A percentile compares a stretch with the other conserved stretches of the same genome.
phyloP scores from a whole-genome alignment of 2,329 filamentous ascomycete genomes.

The Sordariomycetes sp. region DNA sequence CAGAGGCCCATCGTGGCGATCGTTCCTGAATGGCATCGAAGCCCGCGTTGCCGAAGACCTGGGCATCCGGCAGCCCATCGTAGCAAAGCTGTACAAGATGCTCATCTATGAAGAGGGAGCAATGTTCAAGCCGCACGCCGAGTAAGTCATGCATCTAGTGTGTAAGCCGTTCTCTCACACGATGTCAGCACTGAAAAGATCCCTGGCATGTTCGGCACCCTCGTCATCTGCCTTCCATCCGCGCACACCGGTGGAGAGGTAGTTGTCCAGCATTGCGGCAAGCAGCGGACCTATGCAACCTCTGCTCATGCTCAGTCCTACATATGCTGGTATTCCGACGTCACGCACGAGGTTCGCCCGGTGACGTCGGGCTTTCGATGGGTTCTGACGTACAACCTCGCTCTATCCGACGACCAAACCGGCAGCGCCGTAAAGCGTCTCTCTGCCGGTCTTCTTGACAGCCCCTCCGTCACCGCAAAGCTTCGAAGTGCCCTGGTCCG shows the following conservation, averaged over 20 bases:
- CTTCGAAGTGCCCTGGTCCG: no score
- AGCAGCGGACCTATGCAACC: slow-evolving; percentile 20
- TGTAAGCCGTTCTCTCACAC: background rate
- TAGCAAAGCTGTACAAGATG: slow-evolving; percentile 33
- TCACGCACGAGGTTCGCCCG: slow-evolving; percentile 38
- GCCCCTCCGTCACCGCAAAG: no score
- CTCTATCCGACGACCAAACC: slow-evolving; percentile 8
- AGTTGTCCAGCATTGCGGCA: slow-evolving; percentile 24
- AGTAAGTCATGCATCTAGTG: slow-evolving; percentile 14
- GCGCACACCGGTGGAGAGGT: slow-evolving; percentile 36
- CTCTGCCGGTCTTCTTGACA: slow-evolving; percentile 13
- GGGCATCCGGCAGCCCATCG: slow-evolving; percentile 18
- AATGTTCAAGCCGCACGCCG: slow-evolving; percentile 36
- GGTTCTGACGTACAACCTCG: slow-evolving; percentile 44
- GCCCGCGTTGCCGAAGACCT: slow-evolving; percentile 15
- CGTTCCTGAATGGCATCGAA: slow-evolving; percentile 13
- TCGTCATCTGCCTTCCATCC: slow-evolving; percentile 39
- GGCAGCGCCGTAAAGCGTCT: background rate
- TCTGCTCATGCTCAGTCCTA: slow-evolving; percentile 11
- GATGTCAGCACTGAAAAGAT: slow-evolving; percentile 29
- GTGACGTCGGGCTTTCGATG: slow-evolving; percentile 37
- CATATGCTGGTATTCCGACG: slow-evolving; percentile 38
- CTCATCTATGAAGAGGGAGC: slow-evolving; percentile 39
- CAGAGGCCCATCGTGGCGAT: slow-evolving; percentile 20
- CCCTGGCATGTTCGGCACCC: slow-evolving; percentile 38